Base-by-base conservation (phyloP, 768 basidiomycete genomes). In the Naganishia vaughanmartiniae region DNA sequence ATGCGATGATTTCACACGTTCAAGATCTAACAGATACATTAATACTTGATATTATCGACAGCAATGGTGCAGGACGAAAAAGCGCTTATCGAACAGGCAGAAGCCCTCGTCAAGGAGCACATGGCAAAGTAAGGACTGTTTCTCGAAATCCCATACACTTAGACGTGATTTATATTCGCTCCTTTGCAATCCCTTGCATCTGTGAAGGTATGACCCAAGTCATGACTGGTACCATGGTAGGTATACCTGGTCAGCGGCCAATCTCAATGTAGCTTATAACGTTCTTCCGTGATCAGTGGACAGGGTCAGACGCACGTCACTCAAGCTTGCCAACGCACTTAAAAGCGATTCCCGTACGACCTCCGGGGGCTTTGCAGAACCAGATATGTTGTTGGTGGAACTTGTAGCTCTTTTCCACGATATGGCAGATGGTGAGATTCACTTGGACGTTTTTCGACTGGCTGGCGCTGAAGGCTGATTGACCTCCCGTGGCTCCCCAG, bases 341-440 rank as follows among this genome's bases (percentile, higher is more conserved):
- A 24, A 58, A 0, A 71, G 14, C 10, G 78, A 81, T 15, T 81
- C 81, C 51, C n/a, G 39, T 39, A 6, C 46, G 17, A 30, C 7
- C 10, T 19, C 24, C 14, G n/a, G 34, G 19, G 65, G 48, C 1
- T 51, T 53, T 19, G 14, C 19, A 2, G 34, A 54, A 26, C 87
- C 88, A 2, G 90, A 94, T 82, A 80, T 93, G 1, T 82, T 93
- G 26, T 85, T 87, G 6, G 86, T 94, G 28, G 92, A 94, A 80
- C 83, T 94, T 56, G 89, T 90, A 34, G 89, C 93, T n/a, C 85
- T 95, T 46, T 86, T 94, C 54, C 93, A 94, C 76, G 92, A 95
- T 80, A 85, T 93, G 83, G 67, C 90, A 86, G 76, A 89, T 91
- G 78, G 82, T 87, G 28, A 88, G 90, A 26, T 87, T 87, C 90